A percentile compares a stretch with the other conserved stretches of the same genome.
These are phyloP conservation scores for Linnemannia schmuckeri DNA, from an alignment of 192 early-diverging fungal species.

Conservation along the genomic window DNA sequence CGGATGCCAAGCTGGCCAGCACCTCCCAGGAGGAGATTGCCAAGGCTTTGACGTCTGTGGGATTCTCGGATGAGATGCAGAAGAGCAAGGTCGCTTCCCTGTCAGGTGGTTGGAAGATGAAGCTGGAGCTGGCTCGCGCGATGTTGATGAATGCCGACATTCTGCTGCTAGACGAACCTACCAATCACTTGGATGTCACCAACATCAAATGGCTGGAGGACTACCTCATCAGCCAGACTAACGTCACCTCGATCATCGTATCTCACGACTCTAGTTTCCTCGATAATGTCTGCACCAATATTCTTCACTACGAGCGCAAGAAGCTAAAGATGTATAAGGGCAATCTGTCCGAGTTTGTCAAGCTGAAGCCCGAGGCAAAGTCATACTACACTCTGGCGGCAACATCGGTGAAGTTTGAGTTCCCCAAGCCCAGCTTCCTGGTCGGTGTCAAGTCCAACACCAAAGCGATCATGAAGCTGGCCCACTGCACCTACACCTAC, in stretches of 20 bases:
- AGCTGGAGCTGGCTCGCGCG: conserved; percentile 84
- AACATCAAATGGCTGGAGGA: conserved; percentile 85
- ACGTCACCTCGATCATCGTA: conserved; percentile 80
- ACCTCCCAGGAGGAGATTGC: conserved; percentile 61
- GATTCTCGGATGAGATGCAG: conserved; percentile 73
- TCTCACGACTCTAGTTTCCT: conserved; percentile 88
- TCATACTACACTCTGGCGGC: conserved; percentile 81
- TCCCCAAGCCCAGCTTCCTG: conserved; percentile 84
- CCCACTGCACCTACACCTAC: conserved; percentile 81
- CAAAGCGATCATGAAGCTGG: conserved; percentile 84
- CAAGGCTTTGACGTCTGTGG: conserved; percentile 66
- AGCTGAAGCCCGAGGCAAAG: conserved; percentile 78
- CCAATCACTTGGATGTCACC: conserved; percentile 85
- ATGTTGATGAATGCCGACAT: conserved; percentile 89
- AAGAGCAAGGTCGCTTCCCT: conserved; percentile 72
- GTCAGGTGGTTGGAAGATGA: conserved; percentile 92
- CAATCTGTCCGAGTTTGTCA: conserved; percentile 84
- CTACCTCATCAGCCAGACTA: conserved; percentile 74
- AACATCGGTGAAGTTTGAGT: conserved; percentile 76
- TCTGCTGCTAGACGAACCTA: conserved; percentile 94
- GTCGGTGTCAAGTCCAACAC: conserved; percentile 85
- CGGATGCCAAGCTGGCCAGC: conserved; percentile 61
- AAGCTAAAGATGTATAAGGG: conserved; percentile 86
- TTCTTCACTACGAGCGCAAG: conserved; percentile 81
- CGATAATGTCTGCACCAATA: conserved; percentile 85